These are phyloP conservation scores for Rossbeevera mucosa DNA, from an alignment of 768 basidiomycete species.

Conservation along the genomic window DNA sequence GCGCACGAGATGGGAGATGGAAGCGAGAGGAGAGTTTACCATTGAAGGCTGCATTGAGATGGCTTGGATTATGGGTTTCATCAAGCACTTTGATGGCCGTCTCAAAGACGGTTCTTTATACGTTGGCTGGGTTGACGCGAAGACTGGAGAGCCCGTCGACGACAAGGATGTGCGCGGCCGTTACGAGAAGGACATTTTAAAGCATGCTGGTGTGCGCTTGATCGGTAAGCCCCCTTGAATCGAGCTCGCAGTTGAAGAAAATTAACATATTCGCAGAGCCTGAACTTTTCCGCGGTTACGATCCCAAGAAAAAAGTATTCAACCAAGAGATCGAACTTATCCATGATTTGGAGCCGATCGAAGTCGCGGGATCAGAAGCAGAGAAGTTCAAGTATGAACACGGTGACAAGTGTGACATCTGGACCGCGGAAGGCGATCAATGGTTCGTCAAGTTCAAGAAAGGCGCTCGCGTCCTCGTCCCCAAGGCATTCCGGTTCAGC, in stretches of 20 bases:
- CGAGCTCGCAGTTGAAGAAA: not conserved
- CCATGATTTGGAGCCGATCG: conserved; percentile 95
- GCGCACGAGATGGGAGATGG: conserved; percentile 99
- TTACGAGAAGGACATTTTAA: conserved; percentile 91
- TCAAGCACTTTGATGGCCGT: conserved; percentile 98
- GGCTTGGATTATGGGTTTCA: conserved; percentile 99
- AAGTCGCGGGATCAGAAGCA: conserved; percentile 87
- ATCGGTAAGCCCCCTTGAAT: conserved; percentile 61
- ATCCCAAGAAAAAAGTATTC: conserved; percentile 96
- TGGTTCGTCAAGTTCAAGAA: conserved; percentile 99
- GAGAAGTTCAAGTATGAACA: conserved; percentile 95
- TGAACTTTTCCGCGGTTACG: conserved; percentile 95
- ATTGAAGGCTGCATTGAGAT: conserved; percentile 99
- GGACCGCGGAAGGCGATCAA: conserved; percentile 88
- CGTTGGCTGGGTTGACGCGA: conserved; percentile 98
- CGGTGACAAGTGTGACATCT: conserved; percentile 93
- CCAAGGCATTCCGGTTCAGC: conserved; percentile 93
- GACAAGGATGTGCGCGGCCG: conserved; percentile 94
- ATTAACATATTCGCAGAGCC: conserved; percentile 59
- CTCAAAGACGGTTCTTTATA: conserved; percentile 88
- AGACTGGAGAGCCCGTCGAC: conserved; percentile 89
- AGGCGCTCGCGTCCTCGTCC: conserved; percentile 87
- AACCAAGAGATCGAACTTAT: conserved; percentile 95
- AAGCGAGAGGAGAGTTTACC: conserved; percentile 93
- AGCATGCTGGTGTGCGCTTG: conserved; percentile 87